phyloP scores from a whole-genome alignment of 306 rosid species.

The Ziziphus jujuba region DNA sequence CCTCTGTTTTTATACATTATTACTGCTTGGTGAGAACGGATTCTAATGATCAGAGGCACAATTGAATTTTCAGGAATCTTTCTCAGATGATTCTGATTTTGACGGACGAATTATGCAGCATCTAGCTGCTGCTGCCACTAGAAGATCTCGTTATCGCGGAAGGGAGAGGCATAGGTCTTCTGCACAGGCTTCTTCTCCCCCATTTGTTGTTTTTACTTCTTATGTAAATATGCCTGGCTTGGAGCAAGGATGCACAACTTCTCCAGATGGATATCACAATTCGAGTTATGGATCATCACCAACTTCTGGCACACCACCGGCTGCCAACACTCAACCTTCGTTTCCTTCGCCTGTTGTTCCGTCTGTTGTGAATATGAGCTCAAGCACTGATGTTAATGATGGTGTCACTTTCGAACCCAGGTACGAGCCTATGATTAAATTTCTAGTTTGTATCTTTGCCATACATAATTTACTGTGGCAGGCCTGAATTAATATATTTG shows the following conservation, averaged over 20 bases:
- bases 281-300: constrained; percentile 30
- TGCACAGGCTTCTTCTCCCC: constrained; percentile 60
- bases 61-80: constrained; percentile 57
- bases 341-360: constrained; percentile 22
- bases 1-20: not conserved
- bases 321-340: constrained; percentile 33
- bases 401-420: constrained; percentile 48
- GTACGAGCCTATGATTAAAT: constrained; percentile 29
- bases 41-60: constrained; percentile 4
- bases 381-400: constrained; percentile 26
- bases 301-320: constrained; percentile 29
- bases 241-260: constrained; percentile 35
- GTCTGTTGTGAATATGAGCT: constrained; percentile 18
- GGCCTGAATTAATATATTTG: not conserved
- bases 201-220: constrained; percentile 39
- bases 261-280: constrained; percentile 28
- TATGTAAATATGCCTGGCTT: constrained; percentile 26
- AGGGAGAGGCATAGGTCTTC: constrained; percentile 59
- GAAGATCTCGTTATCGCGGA: constrained; percentile 56
- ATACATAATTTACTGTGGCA: not conserved
- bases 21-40: constrained; percentile 14
- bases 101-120: constrained; percentile 78
- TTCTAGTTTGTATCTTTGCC: not conserved
- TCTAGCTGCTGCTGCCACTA: constrained; percentile 62
- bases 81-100: constrained; percentile 64